Evolutionary conservation across 2,329 filamentous ascomycete genomes (phyloP).

Genomic region (Aspergillus melleus): DNA sequence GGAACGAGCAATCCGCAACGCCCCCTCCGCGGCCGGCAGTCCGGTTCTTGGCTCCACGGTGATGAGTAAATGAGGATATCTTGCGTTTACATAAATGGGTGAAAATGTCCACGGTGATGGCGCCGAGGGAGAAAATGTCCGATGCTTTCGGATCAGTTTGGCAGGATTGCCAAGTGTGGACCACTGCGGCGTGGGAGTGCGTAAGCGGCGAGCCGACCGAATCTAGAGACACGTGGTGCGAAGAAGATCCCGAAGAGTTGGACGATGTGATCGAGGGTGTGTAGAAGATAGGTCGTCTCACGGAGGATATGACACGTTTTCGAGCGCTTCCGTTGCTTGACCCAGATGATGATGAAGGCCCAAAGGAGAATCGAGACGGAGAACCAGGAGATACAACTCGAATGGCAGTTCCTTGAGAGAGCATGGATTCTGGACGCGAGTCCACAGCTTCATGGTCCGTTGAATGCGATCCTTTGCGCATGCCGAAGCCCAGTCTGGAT

Average conservation of each 20-base stretch:
- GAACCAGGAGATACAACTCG: slow-evolving; percentile 32
- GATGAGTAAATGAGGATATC: slow-evolving; percentile 55
- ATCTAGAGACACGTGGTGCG: slow-evolving; percentile 13
- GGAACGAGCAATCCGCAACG: slow-evolving; percentile 58
- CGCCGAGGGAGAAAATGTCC: slow-evolving; percentile 61
- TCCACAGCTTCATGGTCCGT: slow-evolving; percentile 19
- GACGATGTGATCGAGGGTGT: slow-evolving; percentile 35
- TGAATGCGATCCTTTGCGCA: slow-evolving; percentile 23
- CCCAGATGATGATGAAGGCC: slow-evolving; percentile 34
- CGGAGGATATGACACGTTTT: slow-evolving; percentile 19
- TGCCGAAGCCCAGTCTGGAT: slow-evolving; percentile 19
- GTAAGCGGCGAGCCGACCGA: slow-evolving; percentile 33
- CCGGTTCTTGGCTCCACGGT: slow-evolving; percentile 55
- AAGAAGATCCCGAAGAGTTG: slow-evolving; percentile 26
- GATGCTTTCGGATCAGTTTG: slow-evolving; percentile 39
- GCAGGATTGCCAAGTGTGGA: slow-evolving; percentile 41
- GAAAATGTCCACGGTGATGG: slow-evolving; percentile 59
- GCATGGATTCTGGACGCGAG: slow-evolving; percentile 31
- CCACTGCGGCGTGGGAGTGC: slow-evolving; percentile 29
- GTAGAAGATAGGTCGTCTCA: slow-evolving; percentile 32
- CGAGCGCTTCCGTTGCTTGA: slow-evolving; percentile 24
- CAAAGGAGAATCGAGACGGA: slow-evolving; percentile 32
- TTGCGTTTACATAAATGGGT: slow-evolving; percentile 60
- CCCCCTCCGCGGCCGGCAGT: slow-evolving; percentile 49
- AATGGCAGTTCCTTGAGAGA: slow-evolving; percentile 38